Base-by-base conservation (phyloP, 768 basidiomycete genomes). In the Tricholoma sp. region DNA sequence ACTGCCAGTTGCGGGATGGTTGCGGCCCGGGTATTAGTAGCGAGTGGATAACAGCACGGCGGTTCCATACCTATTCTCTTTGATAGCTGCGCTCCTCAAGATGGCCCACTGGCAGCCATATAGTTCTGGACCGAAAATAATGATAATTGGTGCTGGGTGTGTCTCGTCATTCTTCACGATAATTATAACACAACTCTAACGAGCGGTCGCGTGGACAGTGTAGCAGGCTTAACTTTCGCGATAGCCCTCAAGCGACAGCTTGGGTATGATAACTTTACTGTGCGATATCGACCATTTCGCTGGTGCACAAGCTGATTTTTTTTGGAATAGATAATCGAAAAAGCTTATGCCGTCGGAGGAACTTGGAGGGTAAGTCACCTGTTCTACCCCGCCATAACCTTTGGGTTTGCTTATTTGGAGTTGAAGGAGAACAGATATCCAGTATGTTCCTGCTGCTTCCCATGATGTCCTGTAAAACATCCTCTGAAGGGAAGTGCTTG, bases 311-410 rank as follows among this genome's bases (percentile, higher is more conserved):
- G 24, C 24, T 24, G 24, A 24, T 4, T 24, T 24, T 24, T 24
- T 24, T 4, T 24, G 24, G 24, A 4, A 24, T 24, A 81, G 81
- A 76, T 82, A 17, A 77, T 73, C 33, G 80, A 82, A 59, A 76
- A 78, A 54, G 74, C 63, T 4, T 50, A 53, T 4, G 74, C 74
- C 29, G 70, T 81, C 15, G 81, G 81, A 9, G 80, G 80, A 34
- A 79, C 79, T 32, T 82, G 81, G 80, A 70, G 78, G 58, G 81
- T 81, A 13, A 45, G 44, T 15, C 20, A 50, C 57, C 77, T 68
- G 32, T 7, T 29, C 10, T 49, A 29, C 8, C 20, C 47, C 18
- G n/a, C 34, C 20, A 51, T 12, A 13, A 12, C 3, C 12, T 17
- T 17, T 9, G 13, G 13, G 15, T 7, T 42, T 3, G 13, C n/a